phyloP scores from a whole-genome alignment of 164 flowering plant species.

The Paratinospora sagittata region DNA sequence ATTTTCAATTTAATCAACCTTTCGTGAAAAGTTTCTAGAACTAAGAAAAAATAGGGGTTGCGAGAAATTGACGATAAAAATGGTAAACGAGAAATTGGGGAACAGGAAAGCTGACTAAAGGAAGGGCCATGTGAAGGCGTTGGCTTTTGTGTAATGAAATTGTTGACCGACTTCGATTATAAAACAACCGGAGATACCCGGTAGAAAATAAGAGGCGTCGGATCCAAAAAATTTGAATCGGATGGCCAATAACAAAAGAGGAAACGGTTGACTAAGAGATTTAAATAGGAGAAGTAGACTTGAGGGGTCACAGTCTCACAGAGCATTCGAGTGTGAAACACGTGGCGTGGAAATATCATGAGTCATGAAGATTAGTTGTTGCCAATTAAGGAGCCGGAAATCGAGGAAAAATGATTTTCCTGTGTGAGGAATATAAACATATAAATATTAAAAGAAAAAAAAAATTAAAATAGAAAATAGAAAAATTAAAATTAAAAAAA shows the following conservation, averaged over 20 bases:
- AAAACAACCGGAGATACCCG: background rate
- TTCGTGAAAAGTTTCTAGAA: background rate
- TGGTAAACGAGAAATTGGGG: background rate
- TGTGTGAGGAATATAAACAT: too few species aligned
- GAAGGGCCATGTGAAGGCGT: background rate
- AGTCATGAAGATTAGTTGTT: conserved; percentile 2
- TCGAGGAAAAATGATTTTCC: background rate
- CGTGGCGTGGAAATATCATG: conserved; percentile 5
- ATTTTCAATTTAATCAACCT: too few species aligned
- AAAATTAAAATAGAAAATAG: too few species aligned
- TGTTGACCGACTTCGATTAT: conserved; percentile 7
- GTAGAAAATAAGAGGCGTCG: background rate
- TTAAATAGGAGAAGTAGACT: too few species aligned
- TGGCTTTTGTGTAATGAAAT: conserved; percentile 8
- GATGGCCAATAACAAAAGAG: background rate
- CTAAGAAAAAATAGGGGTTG: background rate
- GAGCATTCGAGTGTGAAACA: background rate
- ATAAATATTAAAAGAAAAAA: too few species aligned
- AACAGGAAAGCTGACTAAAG: conserved; percentile 4
- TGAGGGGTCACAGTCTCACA: too few species aligned
- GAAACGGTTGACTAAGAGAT: background rate
- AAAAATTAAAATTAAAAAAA: too few species aligned
- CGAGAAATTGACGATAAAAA: background rate
- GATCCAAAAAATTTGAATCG: background rate
- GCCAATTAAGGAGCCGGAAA: conserved; percentile 6